Conservation (phyloP, 176 grass and related monocot genomes). For the Eragrostis nindensis region DNA sequence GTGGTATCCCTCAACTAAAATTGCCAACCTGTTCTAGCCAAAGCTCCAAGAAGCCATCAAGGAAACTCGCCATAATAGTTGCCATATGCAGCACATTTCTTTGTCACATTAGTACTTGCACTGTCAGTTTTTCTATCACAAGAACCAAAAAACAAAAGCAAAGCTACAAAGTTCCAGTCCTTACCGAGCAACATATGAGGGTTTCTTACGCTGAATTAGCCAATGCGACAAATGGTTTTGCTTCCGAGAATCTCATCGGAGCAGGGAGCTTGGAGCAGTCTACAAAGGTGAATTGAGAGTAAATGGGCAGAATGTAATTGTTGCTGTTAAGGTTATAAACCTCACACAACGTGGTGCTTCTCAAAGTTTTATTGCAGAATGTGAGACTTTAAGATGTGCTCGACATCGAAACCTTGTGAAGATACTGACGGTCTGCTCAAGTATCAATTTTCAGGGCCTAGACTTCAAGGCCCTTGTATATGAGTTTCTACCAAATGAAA, state of each 20-base stretch:
- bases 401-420: constrained; percentile 31
- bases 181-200: neutral
- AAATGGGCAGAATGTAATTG: neutral
- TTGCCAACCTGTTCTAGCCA: constrained; percentile 1
- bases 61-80: constrained; percentile 6
- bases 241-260: constrained; percentile 6
- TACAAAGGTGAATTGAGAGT: neutral
- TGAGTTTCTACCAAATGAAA: constrained; percentile 13
- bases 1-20: constrained; percentile 31
- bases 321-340: constrained; percentile 21
- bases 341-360: neutral
- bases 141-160: neutral
- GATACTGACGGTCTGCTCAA: constrained; percentile 17
- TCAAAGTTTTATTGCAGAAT: constrained; percentile 19
- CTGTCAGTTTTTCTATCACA: neutral
- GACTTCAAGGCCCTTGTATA: constrained; percentile 32
- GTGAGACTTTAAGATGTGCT: constrained; percentile 7
- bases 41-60: neutral
- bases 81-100: neutral
- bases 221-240: constrained; percentile 15
- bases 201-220: constrained; percentile 33
- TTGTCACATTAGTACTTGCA: neutral
- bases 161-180: neutral
- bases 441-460: neutral
- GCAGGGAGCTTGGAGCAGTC: constrained; percentile 1